phyloP scores from a whole-genome alignment of 2,329 filamentous ascomycete species.

The Grosmannia penicillata region DNA sequence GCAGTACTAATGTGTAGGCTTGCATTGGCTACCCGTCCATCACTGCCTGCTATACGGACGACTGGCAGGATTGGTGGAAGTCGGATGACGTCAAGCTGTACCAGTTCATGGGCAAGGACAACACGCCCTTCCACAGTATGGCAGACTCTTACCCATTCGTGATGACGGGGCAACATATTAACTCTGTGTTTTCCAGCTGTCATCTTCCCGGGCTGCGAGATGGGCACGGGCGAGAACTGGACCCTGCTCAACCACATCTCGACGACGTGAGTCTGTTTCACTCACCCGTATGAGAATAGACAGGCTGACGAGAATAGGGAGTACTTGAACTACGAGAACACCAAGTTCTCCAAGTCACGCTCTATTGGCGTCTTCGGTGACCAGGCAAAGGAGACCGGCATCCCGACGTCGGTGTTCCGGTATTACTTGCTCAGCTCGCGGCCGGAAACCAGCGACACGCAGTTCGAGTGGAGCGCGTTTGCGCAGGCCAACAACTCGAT shows the following conservation, averaged over 20 bases:
- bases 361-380: slow-evolving; percentile 86
- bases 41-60: slow-evolving; percentile 70
- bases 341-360: slow-evolving; percentile 87
- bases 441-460: slow-evolving; percentile 72
- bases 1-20: slow-evolving; percentile 36
- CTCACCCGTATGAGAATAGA: neutral
- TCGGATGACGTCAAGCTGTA: slow-evolving; percentile 78
- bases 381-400: slow-evolving; percentile 72
- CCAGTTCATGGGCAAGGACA: slow-evolving; percentile 93
- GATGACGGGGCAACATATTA: too few species aligned
- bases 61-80: slow-evolving; percentile 89
- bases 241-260: slow-evolving; percentile 80
- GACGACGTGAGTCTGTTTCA: slow-evolving; percentile 36
- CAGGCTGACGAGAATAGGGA: slow-evolving; percentile 31
- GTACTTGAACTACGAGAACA: slow-evolving; percentile 75
- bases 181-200: slow-evolving; percentile 38
- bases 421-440: slow-evolving; percentile 80
- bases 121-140: slow-evolving; percentile 56
- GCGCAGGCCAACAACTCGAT: slow-evolving; percentile 79
- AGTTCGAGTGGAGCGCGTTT: slow-evolving; percentile 40
- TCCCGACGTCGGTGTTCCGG: slow-evolving; percentile 79
- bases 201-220: slow-evolving; percentile 77
- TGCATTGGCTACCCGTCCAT: slow-evolving; percentile 96
- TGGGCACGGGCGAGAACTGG: slow-evolving; percentile 76
- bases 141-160: neutral